These are phyloP conservation scores for Tilletia indica DNA, from an alignment of 1,284 basidiomycete species.

Conservation along the genomic window DNA sequence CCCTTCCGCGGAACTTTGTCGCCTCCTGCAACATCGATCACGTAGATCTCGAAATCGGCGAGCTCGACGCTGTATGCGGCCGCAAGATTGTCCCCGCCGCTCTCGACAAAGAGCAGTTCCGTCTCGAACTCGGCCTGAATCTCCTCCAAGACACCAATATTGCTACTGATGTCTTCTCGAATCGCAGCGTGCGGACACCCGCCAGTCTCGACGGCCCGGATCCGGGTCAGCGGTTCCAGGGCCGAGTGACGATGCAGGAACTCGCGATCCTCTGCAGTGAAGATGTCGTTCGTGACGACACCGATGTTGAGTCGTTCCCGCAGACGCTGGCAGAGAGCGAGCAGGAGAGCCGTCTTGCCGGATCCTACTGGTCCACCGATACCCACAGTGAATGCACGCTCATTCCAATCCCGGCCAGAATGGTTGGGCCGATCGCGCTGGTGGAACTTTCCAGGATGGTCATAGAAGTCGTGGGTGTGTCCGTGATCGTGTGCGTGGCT, in stretches of 20 bases:
- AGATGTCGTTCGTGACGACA: conserved; percentile 58
- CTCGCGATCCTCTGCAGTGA: conserved; percentile 87
- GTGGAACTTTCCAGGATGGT: conserved; percentile 73
- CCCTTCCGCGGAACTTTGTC: conserved; percentile 99
- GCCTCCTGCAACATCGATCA: conserved; percentile 72
- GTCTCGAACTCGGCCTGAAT: conserved; percentile 74
- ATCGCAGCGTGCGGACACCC: conserved; percentile 55
- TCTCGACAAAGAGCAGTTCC: conserved; percentile 76
- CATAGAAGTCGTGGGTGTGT: conserved; percentile 46
- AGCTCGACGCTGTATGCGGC: conserved; percentile 94
- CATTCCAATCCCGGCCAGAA: conserved; percentile 76
- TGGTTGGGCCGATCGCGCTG: conserved; percentile 92
- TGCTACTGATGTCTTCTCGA: conserved; percentile 92
- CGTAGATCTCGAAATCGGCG: conserved; percentile 79
- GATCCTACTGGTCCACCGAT: conserved; percentile 95
- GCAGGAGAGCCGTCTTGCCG: conserved; percentile 90
- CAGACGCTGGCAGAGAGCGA: conserved; percentile 83
- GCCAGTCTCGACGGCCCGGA: conserved; percentile 89
- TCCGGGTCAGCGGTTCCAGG: conserved; percentile 72
- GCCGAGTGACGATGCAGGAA: conserved; percentile 91
- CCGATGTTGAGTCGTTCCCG: conserved; percentile 86
- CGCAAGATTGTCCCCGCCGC: conserved; percentile 89
- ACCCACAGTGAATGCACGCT: conserved; percentile 92
- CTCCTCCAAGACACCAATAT: conserved; percentile 89
- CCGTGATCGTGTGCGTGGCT: conserved; percentile 40